Evolutionary conservation across 2,329 filamentous ascomycete species (phyloP).

Genomic region (Exophiala dermatitidis): DNA sequence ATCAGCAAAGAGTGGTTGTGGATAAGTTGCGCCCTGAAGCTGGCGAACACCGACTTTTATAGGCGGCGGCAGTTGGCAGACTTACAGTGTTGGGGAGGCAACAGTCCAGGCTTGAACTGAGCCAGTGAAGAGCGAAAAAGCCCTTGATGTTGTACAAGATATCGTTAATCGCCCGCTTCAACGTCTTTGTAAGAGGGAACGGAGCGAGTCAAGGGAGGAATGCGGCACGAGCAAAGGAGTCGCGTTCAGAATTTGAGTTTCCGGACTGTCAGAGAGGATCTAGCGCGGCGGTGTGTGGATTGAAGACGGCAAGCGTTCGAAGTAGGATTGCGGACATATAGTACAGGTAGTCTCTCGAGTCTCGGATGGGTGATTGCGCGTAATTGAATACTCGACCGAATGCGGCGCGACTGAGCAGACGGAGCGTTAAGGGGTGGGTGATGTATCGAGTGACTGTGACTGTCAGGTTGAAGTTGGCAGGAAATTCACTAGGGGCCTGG

Average conservation of each 20-base stretch:
- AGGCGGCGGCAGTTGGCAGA: constrained; percentile 13
- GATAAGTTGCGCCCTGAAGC: neutral
- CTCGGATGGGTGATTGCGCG: constrained; percentile 20
- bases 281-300: constrained; percentile 9
- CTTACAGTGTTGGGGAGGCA: constrained; percentile 9
- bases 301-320: constrained; percentile 12
- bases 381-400: constrained; percentile 18
- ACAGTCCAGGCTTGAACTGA: neutral
- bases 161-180: constrained; percentile 12
- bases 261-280: constrained; percentile 16
- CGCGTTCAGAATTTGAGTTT: constrained; percentile 24
- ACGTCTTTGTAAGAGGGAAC: constrained; percentile 12
- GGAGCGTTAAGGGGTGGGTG: constrained; percentile 4
- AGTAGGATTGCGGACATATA: constrained; percentile 6
- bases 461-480: neutral
- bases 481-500: constrained; percentile 12
- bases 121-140: constrained; percentile 5
- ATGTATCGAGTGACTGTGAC: constrained; percentile 13
- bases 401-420: constrained; percentile 1
- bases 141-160: constrained; percentile 16
- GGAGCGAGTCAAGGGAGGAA: constrained; percentile 21
- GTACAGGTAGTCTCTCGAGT: constrained; percentile 22
- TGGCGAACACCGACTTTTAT: constrained; percentile 12
- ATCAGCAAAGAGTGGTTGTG: constrained; percentile 15
- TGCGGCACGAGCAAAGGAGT: constrained; percentile 20